These are phyloP conservation scores for Rhynchospora breviuscula DNA, from an alignment of 176 grass and related monocot genomes.

Conservation along the genomic window DNA sequence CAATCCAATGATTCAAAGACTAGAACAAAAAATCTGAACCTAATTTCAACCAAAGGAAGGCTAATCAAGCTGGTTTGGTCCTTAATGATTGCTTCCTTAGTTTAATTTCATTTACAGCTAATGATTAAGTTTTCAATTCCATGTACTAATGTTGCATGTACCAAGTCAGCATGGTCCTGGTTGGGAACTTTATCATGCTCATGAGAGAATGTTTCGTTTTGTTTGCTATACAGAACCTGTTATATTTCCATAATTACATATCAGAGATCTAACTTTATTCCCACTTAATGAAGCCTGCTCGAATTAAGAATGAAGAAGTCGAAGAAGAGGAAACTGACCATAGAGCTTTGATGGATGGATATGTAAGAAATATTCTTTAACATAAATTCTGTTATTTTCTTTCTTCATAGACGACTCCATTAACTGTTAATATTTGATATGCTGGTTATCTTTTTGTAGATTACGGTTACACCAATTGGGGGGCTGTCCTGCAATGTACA, in stretches of 20 bases:
- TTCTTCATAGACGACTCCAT: not conserved
- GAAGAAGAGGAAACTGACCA: constrained; percentile 60
- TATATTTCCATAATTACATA: constrained; percentile 17
- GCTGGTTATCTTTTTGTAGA: constrained; percentile 48
- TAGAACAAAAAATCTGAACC: not conserved
- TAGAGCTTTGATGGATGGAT: constrained; percentile 68
- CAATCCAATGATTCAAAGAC: too few species aligned
- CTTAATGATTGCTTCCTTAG: not conserved
- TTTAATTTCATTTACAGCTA: not conserved
- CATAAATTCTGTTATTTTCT: constrained; percentile 16
- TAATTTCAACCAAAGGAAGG: not conserved
- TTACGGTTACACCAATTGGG: constrained; percentile 74
- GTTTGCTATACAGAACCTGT: constrained; percentile 15
- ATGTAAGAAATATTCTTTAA: constrained; percentile 45
- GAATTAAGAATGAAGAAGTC: constrained; percentile 29
- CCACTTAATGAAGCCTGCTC: constrained; percentile 36
- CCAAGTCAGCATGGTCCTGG: not conserved
- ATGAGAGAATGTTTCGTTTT: not conserved
- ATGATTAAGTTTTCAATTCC: not conserved
- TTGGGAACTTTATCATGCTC: not conserved
- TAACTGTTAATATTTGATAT: constrained; percentile 1
- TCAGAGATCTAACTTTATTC: constrained; percentile 11
- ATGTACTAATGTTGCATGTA: too few species aligned
- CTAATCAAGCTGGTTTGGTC: not conserved
- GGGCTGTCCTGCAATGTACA: constrained; percentile 52